These are phyloP conservation scores for Yamadazyma tumulicola DNA, from an alignment of 805 yeast genomes.

Conservation along the genomic window DNA sequence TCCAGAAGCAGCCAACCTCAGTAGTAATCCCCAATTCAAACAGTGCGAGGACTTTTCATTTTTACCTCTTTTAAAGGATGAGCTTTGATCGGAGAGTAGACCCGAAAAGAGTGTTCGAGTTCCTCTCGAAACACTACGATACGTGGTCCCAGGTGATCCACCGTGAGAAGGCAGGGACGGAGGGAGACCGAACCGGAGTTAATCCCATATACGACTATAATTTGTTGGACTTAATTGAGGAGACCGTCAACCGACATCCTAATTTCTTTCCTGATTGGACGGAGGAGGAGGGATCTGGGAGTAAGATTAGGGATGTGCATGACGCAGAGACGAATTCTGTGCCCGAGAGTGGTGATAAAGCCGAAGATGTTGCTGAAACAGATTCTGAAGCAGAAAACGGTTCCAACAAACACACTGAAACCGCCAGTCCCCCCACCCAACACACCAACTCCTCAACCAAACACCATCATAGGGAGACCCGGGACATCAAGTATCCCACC, in stretches of 20 bases:
- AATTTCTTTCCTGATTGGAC: slow-evolving; percentile 6
- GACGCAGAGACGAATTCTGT: neutral
- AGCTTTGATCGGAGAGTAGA: slow-evolving; percentile 7
- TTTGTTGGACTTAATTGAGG: slow-evolving; percentile 28
- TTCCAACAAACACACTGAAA: neutral
- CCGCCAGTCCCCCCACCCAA: too few species aligned
- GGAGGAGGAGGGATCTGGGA: neutral
- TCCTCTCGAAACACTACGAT: slow-evolving; percentile 35
- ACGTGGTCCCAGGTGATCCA: slow-evolving; percentile 35
- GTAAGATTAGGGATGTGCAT: neutral
- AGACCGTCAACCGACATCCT: slow-evolving; percentile 13
- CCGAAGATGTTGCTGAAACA: neutral
- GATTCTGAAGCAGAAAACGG: neutral
- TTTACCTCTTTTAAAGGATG: too few species aligned
- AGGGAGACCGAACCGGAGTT: slow-evolving; percentile 11
- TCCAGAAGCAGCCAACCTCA: too few species aligned
- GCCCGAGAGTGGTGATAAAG: neutral
- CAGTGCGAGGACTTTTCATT: too few species aligned
- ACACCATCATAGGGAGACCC: too few species aligned
- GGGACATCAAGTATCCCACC: slow-evolving; percentile 6
- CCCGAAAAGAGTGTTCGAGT: slow-evolving; percentile 23
- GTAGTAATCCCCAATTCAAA: too few species aligned
- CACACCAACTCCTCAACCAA: too few species aligned
- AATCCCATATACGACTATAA: slow-evolving; percentile 18
- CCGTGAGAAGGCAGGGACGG: too few species aligned